Base-by-base conservation (phyloP, 805 yeast species). In the Candida mattraensis region DNA sequence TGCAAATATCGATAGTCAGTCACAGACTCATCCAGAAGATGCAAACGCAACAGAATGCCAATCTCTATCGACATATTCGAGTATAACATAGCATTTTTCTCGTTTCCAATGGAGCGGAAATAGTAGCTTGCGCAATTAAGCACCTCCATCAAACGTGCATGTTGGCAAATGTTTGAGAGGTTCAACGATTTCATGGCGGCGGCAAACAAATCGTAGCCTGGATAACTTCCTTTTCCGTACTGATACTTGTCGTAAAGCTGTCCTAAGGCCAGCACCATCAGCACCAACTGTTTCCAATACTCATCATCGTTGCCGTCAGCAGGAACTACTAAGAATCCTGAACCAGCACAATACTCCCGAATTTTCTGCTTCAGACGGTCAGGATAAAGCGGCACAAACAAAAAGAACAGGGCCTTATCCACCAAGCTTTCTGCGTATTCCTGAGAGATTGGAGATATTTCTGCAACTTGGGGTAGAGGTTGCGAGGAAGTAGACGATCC, bases 321-420 rank as follows among this genome's bases (percentile, higher is more conserved):
- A 33, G 26, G 19, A 14, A 16, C 4, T n/a, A n/a, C n/a, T 10
- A 33, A 13, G 18, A 16, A 26, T 5, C 37, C 37, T 15, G 29
- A 13, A 7, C 12, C 15, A 17, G 14, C 9, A 12, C 37, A 33
- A 17, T 18, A 24, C 10, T 33, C 24, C 8, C 14, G 5, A 7
- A 33, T 26, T 25, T 33, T 24, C 14, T 5, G 6, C 24, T 33
- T 33, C 56, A 45, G 27, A 54, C 52, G 44, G 53, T 40, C 35
- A 53, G 33, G 69, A 59, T 27, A 55, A 54, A 30, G 31, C 42
- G 13, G 56, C 48, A 24, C 34, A 44, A 12, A 42, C 40, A 29
- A 44, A 43, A 12, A 61, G 67, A 33, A 28, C 4, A 28, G 25
- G 7, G 37, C 15, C 16, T 37, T 32, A 17, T 31, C 37, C 5